phyloP scores from a whole-genome alignment of 2,329 filamentous ascomycete species.

The Cladosporium sp. region DNA sequence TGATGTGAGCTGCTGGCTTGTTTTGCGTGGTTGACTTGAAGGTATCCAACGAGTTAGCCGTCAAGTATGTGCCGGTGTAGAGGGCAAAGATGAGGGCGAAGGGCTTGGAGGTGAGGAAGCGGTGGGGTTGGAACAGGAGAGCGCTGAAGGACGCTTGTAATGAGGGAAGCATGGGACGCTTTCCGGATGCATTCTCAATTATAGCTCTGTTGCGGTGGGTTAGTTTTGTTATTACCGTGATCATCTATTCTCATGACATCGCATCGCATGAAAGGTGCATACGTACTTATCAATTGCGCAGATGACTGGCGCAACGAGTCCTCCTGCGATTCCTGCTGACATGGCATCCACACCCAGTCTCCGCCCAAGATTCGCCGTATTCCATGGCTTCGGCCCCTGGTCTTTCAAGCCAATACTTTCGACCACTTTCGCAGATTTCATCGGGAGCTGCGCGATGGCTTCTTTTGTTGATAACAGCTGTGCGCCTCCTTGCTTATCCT shows the following conservation, averaged over 20 bases:
- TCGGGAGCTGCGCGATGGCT: constrained; percentile 8
- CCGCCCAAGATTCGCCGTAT: constrained; percentile 69
- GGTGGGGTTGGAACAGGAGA: constrained; percentile 61
- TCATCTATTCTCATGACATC: background rate
- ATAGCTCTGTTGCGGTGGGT: constrained; percentile 58
- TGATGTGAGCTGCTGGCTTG: constrained; percentile 61
- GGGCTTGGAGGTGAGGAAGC: constrained; percentile 63
- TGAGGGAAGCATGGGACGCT: constrained; percentile 59
- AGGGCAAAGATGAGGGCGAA: constrained; percentile 67
- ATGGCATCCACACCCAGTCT: constrained; percentile 68
- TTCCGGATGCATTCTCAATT: constrained; percentile 78
- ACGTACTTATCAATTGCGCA: constrained; percentile 81
- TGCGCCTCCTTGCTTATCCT: constrained; percentile 11
- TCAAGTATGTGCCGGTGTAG: constrained; percentile 87
- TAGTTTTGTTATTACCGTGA: background rate
- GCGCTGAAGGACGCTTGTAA: constrained; percentile 58
- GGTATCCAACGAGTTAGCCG: constrained; percentile 86
- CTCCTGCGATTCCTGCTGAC: constrained; percentile 70
- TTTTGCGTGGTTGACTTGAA: constrained; percentile 63
- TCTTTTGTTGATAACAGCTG: constrained; percentile 5
- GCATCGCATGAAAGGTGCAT: background rate
- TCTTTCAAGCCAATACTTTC: constrained; percentile 15
- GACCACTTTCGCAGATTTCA: background rate
- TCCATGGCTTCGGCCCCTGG: constrained; percentile 54
- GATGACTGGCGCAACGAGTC: constrained; percentile 78